Conservation (phyloP, 2,329 filamentous ascomycete species). For the Fusarium metavorans region DNA sequence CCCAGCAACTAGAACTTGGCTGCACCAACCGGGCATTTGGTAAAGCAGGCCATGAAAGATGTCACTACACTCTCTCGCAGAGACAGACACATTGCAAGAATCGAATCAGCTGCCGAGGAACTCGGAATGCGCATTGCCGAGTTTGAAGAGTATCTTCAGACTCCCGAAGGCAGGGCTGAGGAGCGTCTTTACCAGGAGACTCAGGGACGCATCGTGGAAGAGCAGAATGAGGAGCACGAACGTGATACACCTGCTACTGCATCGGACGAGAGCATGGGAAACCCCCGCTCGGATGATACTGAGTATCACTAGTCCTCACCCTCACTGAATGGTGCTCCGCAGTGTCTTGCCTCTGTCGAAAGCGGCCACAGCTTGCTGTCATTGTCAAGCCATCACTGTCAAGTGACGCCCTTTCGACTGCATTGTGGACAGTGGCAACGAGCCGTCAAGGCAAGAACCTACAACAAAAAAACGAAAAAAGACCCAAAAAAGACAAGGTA, state of each 20-base stretch:
- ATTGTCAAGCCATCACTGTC: not conserved
- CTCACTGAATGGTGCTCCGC: not conserved
- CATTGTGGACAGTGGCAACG: not conserved
- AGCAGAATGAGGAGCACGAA: conserved; percentile 38
- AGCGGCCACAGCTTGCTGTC: not conserved
- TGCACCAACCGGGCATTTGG: conserved; percentile 36
- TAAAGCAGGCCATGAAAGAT: conserved; percentile 58
- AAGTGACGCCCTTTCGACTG: not conserved
- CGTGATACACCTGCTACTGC: not conserved
- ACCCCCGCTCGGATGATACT: conserved; percentile 2
- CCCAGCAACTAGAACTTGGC: conserved; percentile 52
- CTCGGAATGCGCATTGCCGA: conserved; percentile 65
- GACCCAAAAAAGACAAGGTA: not conserved
- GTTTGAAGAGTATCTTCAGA: conserved; percentile 59
- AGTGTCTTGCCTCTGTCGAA: not conserved
- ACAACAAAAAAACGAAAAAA: not conserved
- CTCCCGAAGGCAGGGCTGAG: conserved; percentile 43
- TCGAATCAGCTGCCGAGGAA: conserved; percentile 67
- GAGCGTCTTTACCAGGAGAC: conserved; percentile 34
- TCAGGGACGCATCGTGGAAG: not conserved
- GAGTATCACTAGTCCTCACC: conserved; percentile 10
- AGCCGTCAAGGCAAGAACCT: not conserved
- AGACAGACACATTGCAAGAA: conserved; percentile 61
- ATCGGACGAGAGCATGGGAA: conserved; percentile 20
- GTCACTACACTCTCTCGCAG: conserved; percentile 56